Percentiles rank a stretch among this genome's conserved stretches.
Conservation (phyloP, 2,329 filamentous ascomycete species). For the Diaporthe caulivora region DNA sequence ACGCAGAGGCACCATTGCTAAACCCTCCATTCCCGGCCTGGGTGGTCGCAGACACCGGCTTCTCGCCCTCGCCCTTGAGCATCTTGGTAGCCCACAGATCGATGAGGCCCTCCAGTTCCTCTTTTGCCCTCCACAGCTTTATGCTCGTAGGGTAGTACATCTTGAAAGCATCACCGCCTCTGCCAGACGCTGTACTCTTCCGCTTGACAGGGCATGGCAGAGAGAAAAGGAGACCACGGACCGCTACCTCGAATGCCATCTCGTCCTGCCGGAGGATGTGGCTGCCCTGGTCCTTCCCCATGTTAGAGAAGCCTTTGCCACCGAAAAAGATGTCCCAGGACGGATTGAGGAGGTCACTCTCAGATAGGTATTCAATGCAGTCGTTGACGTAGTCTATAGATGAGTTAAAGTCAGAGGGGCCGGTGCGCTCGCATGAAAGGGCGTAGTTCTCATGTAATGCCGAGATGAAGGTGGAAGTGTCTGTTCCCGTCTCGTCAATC, state of each 20-base stretch:
- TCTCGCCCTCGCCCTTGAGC: constrained; percentile 65
- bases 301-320: constrained; percentile 64
- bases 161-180: constrained; percentile 75
- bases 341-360: constrained; percentile 86
- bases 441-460: constrained; percentile 95
- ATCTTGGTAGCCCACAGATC: constrained; percentile 76
- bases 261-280: constrained; percentile 92
- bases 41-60: not conserved
- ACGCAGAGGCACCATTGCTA: constrained; percentile 59
- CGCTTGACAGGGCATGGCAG: constrained; percentile 88
- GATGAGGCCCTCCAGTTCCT: constrained; percentile 82
- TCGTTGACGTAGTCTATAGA: constrained; percentile 83
- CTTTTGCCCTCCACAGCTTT: constrained; percentile 84
- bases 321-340: constrained; percentile 78
- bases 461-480: constrained; percentile 89
- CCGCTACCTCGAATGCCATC: constrained; percentile 91
- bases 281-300: constrained; percentile 69
- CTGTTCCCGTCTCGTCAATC: constrained; percentile 94
- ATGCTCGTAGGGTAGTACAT: constrained; percentile 94
- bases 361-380: constrained; percentile 89
- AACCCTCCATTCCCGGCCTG: not conserved
- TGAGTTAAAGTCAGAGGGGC: constrained; percentile 63
- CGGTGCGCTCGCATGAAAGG: constrained; percentile 78
- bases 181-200: constrained; percentile 57
- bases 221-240: constrained; percentile 86